phyloP scores from a whole-genome alignment of 1,284 basidiomycete species.

The Golubevia pallescens region DNA sequence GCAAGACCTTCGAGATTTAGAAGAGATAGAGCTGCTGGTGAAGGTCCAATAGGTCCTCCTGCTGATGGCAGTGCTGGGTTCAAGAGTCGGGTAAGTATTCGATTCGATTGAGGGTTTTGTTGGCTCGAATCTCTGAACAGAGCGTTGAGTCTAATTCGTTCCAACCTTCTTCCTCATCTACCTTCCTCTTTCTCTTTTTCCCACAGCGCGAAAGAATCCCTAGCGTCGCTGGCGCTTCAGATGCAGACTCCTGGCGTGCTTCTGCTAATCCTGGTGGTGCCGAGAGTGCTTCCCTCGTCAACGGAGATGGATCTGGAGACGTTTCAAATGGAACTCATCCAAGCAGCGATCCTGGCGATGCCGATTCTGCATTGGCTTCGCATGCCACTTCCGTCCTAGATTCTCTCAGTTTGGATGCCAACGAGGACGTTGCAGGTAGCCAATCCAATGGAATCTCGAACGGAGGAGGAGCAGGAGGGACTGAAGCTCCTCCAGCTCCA shows the following conservation, averaged over 20 bases:
- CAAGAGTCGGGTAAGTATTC: constrained; percentile 18
- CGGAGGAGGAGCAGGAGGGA: neutral
- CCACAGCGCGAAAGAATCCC: constrained; percentile 6
- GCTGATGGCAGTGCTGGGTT: constrained; percentile 52
- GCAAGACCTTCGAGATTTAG: constrained; percentile 2
- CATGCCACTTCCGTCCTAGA: constrained; percentile 36
- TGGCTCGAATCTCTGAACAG: neutral
- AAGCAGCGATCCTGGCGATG: constrained; percentile 11
- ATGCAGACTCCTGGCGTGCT: constrained; percentile 1
- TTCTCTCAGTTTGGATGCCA: constrained; percentile 38
- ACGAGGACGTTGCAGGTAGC: constrained; percentile 15
- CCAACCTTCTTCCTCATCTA: constrained; percentile 2
- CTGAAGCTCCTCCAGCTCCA: constrained; percentile 30
- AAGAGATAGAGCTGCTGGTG: constrained; percentile 43
- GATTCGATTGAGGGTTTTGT: constrained; percentile 25
- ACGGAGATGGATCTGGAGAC: neutral
- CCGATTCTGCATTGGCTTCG: constrained; percentile 21
- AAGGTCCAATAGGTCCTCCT: constrained; percentile 48
- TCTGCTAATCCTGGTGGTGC: neutral
- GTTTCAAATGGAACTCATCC: neutral
- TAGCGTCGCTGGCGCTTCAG: neutral
- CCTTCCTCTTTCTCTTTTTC: constrained; percentile 5
- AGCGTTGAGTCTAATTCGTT: constrained; percentile 1
- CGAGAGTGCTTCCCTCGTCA: neutral
- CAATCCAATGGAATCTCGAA: neutral